Evolutionary conservation across 306 rosid genomes (phyloP).

Genomic region (Quillaja saponaria): DNA sequence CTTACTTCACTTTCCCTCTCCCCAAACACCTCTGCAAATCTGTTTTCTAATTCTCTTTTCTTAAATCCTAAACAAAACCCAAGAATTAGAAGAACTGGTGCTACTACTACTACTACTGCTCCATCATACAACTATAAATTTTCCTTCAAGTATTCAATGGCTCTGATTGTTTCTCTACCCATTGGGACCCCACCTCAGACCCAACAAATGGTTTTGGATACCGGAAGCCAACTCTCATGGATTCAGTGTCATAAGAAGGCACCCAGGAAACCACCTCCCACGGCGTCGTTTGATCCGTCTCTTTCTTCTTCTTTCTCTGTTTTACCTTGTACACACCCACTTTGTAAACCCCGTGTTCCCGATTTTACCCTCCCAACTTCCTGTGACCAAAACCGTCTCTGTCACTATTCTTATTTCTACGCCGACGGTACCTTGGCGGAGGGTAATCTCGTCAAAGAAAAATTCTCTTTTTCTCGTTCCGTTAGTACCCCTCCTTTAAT

Average conservation of each 20-base stretch:
- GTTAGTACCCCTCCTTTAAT: slow-evolving; percentile 65
- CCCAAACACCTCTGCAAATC: slow-evolving; percentile 27
- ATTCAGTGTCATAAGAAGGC: slow-evolving; percentile 62
- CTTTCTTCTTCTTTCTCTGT: slow-evolving; percentile 79
- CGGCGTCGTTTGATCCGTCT: slow-evolving; percentile 68
- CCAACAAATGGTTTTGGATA: slow-evolving; percentile 77
- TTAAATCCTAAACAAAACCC: slow-evolving; percentile 21
- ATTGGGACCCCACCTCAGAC: slow-evolving; percentile 88
- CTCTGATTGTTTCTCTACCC: slow-evolving; percentile 63
- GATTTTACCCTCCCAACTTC: slow-evolving; percentile 85
- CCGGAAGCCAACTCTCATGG: slow-evolving; percentile 92
- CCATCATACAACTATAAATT: slow-evolving; percentile 50
- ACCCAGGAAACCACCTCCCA: slow-evolving; percentile 34
- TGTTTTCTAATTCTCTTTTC: slow-evolving; percentile 35
- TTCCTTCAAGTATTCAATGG: slow-evolving; percentile 62
- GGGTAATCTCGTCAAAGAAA: slow-evolving; percentile 91
- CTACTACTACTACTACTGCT: slow-evolving; percentile 23
- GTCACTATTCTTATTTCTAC: slow-evolving; percentile 90
- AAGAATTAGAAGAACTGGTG: not conserved
- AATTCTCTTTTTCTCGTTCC: slow-evolving; percentile 56
- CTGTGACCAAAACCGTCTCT: slow-evolving; percentile 84
- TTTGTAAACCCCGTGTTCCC: slow-evolving; percentile 85
- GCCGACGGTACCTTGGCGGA: slow-evolving; percentile 91
- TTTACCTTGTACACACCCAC: slow-evolving; percentile 72
- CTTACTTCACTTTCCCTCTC: slow-evolving; percentile 39